phyloP scores from a whole-genome alignment of 495 filamentous ascomycete species.

The Talaromyces wortmannii region DNA sequence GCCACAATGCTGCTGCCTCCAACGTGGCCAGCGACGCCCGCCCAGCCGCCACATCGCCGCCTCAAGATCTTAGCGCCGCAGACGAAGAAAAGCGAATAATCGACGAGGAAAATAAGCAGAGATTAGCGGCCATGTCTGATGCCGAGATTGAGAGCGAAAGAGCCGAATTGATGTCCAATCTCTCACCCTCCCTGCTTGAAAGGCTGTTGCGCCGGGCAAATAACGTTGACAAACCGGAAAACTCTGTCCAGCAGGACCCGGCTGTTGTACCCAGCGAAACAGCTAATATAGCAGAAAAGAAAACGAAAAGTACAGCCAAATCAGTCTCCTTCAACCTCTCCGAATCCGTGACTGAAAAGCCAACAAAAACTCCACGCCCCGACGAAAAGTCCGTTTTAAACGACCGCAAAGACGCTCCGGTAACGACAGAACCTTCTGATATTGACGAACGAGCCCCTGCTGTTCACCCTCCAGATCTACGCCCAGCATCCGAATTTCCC shows the following conservation, averaged over 20 bases:
- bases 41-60: not conserved
- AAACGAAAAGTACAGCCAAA: conserved; percentile 10
- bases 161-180: conserved; percentile 60
- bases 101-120: conserved; percentile 71
- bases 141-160: conserved; percentile 73
- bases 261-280: not conserved
- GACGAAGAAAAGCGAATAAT: conserved; percentile 62
- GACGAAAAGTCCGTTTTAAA: not conserved
- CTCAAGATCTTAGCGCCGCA: conserved; percentile 13
- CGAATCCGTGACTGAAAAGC: not conserved
- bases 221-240: conserved; percentile 53
- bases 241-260: not conserved
- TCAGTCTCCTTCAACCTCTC: conserved; percentile 26
- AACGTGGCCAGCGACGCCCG: not conserved
- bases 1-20: not conserved
- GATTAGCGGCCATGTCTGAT: conserved; percentile 71
- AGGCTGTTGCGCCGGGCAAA: conserved; percentile 71
- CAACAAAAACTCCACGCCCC: conserved; percentile 5
- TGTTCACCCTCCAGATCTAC: conserved; percentile 28
- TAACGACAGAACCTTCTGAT: conserved; percentile 13
- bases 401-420: not conserved
- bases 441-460: conserved; percentile 30
- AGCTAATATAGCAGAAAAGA: not conserved
- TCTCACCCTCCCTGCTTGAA: conserved; percentile 68
- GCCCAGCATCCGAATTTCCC: conserved; percentile 33